phyloP scores from a whole-genome alignment of 148 eudicot species.

The Diospyros lotus region DNA sequence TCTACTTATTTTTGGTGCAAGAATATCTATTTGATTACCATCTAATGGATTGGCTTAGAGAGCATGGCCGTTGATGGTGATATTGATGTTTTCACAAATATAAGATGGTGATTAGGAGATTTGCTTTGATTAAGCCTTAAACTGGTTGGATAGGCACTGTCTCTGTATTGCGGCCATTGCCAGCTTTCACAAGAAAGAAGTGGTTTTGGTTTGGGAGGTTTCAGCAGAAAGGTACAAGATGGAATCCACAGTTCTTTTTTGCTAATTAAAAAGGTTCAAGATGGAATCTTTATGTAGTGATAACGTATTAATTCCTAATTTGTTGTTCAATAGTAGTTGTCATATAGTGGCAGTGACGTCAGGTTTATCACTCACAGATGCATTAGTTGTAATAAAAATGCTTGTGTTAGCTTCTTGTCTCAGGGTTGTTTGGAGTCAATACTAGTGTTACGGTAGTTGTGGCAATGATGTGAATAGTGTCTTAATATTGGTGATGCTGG shows the following conservation, averaged over 20 bases:
- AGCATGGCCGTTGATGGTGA: not conserved
- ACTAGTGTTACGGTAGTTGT: not conserved
- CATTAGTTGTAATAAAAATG: not conserved
- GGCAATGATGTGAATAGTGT: not conserved
- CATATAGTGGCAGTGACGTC: not conserved
- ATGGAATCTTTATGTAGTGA: not conserved
- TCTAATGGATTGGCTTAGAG: not conserved
- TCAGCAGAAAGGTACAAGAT: not conserved
- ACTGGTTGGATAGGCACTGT: too few species aligned
- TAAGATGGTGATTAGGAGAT: not conserved
- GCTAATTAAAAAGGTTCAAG: not conserved
- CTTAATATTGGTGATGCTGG: not conserved
- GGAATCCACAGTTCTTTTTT: too few species aligned
- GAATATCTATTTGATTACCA: too few species aligned
- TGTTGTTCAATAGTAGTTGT: not conserved
- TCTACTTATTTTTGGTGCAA: not conserved
- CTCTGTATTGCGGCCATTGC: not conserved
- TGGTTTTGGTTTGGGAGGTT: not conserved
- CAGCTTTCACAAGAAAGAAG: not conserved
- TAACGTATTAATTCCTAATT: not conserved
- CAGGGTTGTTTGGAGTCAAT: not conserved
- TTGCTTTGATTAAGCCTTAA: not conserved
- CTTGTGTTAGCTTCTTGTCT: too few species aligned
- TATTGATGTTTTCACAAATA: not conserved
- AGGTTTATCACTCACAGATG: not conserved